These are phyloP conservation scores for Pyronema domesticum DNA, from an alignment of 495 filamentous ascomycete species.

Conservation along the genomic window DNA sequence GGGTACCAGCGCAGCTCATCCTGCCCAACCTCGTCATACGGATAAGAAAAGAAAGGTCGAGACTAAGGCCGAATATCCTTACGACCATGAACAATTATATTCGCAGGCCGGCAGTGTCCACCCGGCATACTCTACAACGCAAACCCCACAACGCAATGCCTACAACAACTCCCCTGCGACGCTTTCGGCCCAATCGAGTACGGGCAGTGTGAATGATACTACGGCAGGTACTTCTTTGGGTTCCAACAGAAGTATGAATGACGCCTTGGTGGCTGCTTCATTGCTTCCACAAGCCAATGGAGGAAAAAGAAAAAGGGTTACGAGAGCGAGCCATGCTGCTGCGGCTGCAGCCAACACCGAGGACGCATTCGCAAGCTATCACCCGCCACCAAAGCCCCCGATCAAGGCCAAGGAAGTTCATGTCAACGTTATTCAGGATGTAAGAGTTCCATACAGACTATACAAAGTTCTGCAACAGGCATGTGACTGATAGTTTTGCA, in stretches of 20 bases:
- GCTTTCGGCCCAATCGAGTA: constrained; percentile 69
- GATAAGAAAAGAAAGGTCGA: constrained; percentile 46
- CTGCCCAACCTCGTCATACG: constrained; percentile 26
- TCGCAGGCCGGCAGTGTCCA: constrained; percentile 34
- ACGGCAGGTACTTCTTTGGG: constrained; percentile 82
- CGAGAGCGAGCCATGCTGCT: constrained; percentile 29
- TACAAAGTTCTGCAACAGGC: not conserved
- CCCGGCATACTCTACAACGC: constrained; percentile 49
- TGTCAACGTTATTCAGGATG: constrained; percentile 65
- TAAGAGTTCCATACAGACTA: constrained; percentile 33
- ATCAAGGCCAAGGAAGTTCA: constrained; percentile 85
- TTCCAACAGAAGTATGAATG: constrained; percentile 49
- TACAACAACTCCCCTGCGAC: constrained; percentile 48
- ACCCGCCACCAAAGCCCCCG: constrained; percentile 68
- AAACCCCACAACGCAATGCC: constrained; percentile 36
- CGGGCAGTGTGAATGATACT: constrained; percentile 55
- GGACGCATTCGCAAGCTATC: constrained; percentile 59
- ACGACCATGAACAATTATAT: no score
- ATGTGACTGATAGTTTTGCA: constrained; percentile 1
- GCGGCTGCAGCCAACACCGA: constrained; percentile 31
- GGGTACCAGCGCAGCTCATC: not conserved
- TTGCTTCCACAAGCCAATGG: constrained; percentile 27
- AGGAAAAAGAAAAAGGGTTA: constrained; percentile 71
- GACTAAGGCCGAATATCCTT: constrained; percentile 44
- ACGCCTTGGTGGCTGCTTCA: constrained; percentile 26